Conservation (phyloP, 1,139 yeast genomes). For the Kodamaea derodonti region DNA sequence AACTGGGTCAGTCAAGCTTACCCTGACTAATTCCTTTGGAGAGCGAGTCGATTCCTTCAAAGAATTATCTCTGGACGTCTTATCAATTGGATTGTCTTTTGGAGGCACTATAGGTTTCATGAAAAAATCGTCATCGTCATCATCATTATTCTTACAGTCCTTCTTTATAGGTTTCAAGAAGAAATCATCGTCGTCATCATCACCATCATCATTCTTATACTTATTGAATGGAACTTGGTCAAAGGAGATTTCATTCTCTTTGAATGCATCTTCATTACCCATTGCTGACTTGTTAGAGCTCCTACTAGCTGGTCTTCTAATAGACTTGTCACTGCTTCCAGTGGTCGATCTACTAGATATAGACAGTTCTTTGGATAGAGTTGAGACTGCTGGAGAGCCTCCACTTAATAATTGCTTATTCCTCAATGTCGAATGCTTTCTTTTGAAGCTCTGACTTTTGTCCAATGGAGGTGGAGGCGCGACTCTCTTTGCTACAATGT, state of each 20-base stretch:
- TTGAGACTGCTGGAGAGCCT: constrained; percentile 9
- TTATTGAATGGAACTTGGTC: constrained; percentile 64
- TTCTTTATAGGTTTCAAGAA: constrained; percentile 25
- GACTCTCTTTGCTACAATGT: constrained; percentile 58
- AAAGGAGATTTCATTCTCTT: constrained; percentile 67
- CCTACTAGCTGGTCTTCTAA: constrained; percentile 4
- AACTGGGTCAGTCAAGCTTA: constrained; percentile 22
- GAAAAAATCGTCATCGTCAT: constrained; percentile 25
- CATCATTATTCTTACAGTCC: constrained; percentile 8
- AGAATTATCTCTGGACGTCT: constrained; percentile 1
- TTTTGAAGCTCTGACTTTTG: constrained; percentile 11
- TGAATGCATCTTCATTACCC: constrained; percentile 47
- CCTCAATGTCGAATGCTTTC: constrained; percentile 9
- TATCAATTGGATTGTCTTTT: neutral
- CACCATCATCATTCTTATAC: constrained; percentile 15
- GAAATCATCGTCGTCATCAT: constrained; percentile 23
- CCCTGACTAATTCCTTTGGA: constrained; percentile 1
- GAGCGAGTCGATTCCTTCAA: neutral
- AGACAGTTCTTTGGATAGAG: constrained; percentile 14
- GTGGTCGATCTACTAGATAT: constrained; percentile 14
- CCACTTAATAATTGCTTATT: constrained; percentile 6
- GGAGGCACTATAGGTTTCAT: constrained; percentile 21
- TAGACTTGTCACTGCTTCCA: constrained; percentile 12
- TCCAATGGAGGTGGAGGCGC: constrained; percentile 70
- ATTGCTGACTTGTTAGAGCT: constrained; percentile 12